These are phyloP conservation scores for Canavalia ensiformis DNA, from an alignment of 306 rosid genomes.

Conservation along the genomic window DNA sequence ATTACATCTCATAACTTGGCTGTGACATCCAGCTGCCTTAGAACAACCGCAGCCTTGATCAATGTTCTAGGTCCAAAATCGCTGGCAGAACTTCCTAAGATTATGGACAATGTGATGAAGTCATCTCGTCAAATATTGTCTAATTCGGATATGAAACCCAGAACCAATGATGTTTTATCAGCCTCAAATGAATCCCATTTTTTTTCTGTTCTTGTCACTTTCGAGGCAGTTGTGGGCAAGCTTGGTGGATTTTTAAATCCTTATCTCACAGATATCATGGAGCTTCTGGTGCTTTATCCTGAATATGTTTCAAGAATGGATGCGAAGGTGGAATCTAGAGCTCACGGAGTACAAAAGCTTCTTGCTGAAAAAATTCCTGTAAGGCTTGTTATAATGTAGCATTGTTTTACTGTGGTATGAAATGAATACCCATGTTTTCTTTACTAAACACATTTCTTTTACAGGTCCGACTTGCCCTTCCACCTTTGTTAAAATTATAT, in stretches of 20 bases:
- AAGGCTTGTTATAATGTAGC: constrained; percentile 52
- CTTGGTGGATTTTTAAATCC: constrained; percentile 91
- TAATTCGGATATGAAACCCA: constrained; percentile 49
- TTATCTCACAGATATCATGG: constrained; percentile 73
- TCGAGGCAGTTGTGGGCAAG: constrained; percentile 85
- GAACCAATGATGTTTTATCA: constrained; percentile 43
- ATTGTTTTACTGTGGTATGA: constrained; percentile 5
- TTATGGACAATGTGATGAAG: constrained; percentile 78
- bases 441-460: constrained; percentile 32
- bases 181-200: constrained; percentile 61
- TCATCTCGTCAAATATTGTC: constrained; percentile 56
- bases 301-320: constrained; percentile 65
- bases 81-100: constrained; percentile 76
- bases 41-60: constrained; percentile 75
- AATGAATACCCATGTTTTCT: constrained; percentile 24
- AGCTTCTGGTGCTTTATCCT: constrained; percentile 74
- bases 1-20: constrained; percentile 56
- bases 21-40: constrained; percentile 77
- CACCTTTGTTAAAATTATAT: constrained; percentile 76
- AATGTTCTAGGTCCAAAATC: constrained; percentile 87
- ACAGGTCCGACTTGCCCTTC: constrained; percentile 87
- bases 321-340: constrained; percentile 67
- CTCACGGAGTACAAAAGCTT: constrained; percentile 71
- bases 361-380: constrained; percentile 83
- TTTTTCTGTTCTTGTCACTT: constrained; percentile 64